Base-by-base conservation (phyloP, 768 basidiomycete species). In the Termitomyces sp. region DNA sequence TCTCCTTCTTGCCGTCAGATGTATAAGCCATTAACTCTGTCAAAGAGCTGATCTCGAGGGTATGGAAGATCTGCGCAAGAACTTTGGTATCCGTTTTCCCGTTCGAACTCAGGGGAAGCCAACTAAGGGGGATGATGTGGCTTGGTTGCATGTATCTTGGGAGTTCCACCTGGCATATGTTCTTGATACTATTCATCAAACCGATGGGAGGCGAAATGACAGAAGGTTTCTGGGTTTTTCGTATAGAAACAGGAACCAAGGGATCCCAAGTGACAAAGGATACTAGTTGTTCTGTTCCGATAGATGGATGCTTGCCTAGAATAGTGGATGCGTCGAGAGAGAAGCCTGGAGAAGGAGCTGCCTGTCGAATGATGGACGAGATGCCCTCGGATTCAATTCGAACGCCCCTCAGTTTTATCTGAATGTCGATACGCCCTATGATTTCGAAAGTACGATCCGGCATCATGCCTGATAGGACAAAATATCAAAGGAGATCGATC, bases 301-400 rank as follows among this genome's bases (percentile, higher is more conserved):
- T 78, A 1, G 70, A 67, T 15, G 79, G 76, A 66, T 82, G 81
- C 39, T 76, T 75, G 8, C 73, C 75, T 7, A 82, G 70, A 46
- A 82, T 67, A 4, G 81, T 82, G 15, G 73, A 70, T 18, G 71
- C 79, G 56, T 81, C 78, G 42, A 81, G 68, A 46, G 62, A 65
- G 32, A 72, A 56, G 22, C 48, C 56, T 18, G 60, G 45, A n/a
- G 67, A 58, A 44, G 69, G 59, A 11, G 65, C 66, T 1, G 74
- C 74, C 39, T 66, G 73, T 50, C 75, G 76, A 20, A 82, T 66
- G 45, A 81, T 75, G 33, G 80, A 73, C n/a, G 79, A 81, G 28
- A 84, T 76, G 7, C 81, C 82, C 62, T 81, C 81, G 2, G 77
- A 76, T 64, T 84, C 83, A 20, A 84, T 82, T n/a, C 83, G 79